Evolutionary conservation across 2,329 filamentous ascomycete genomes (phyloP), one percentile per base, ranked within the genome.

Genomic region (Tolypocladium inflatum): DNA sequence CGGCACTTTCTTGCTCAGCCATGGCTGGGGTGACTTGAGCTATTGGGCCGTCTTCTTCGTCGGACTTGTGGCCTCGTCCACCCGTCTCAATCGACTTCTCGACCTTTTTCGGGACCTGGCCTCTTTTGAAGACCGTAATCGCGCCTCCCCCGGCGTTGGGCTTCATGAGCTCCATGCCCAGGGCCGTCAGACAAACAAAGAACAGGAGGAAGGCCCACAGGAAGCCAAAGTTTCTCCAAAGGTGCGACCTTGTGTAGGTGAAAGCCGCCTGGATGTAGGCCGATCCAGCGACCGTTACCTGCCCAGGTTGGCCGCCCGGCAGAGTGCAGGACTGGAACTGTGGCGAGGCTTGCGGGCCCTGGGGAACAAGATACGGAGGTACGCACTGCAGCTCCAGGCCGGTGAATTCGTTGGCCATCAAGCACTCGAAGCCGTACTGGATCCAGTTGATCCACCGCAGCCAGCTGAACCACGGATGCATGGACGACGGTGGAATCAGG

Each of bases 181-280:
- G 63, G 6, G 88, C 80, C 0, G 89, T 93, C 37, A 93, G 72
- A 13, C 86, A 63, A 15, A 95, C 81, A 66, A 93, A 95, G 6
- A 91, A 79, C 1, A 90, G 77, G 1, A 84, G 82, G 63, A 90
- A 94, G 0, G 87, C 89, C 63, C 92, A 84, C 1, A 94, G 73
- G 4, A 92, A 85, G 38, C 87, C 89, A 65, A 89, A 91, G 68
- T 93, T 91, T 4, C 89, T 84, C 87, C 87, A 90, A 9, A 86
- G 72, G 63, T 90, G 80, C 0, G 74, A 71, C 1, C 79, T 72
- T 5, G 72, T 75, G 66, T 89, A 90, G 2, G 73, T 69, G 62
- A 82, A 87, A 4, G 72, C 68, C 70, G 75, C 10, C 71, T 70
- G 26, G 64, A 89, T 74, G 55, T 86, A 89, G 0, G 71, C 73